These are phyloP conservation scores for Kurtzmaniella natalensis DNA, from an alignment of 1,139 yeast species.

Conservation along the genomic window DNA sequence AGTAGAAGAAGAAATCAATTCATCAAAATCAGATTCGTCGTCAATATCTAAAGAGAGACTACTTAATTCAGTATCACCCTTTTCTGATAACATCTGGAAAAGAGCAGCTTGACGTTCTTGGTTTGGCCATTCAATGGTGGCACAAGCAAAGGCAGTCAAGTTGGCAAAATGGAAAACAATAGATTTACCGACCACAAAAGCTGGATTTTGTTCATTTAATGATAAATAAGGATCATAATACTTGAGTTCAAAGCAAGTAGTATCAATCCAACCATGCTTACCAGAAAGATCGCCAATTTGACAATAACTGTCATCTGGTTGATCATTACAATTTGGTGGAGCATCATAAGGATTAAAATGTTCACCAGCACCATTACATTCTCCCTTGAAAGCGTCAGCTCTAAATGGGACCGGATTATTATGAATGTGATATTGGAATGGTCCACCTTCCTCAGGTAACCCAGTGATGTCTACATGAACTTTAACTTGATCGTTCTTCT, in stretches of 20 bases:
- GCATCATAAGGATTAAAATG: slow-evolving; percentile 55
- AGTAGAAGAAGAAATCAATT: slow-evolving; percentile 1
- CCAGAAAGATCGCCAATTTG: slow-evolving; percentile 63
- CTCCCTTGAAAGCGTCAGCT: slow-evolving; percentile 18
- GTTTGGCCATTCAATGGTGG: slow-evolving; percentile 41
- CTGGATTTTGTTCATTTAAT: slow-evolving; percentile 41
- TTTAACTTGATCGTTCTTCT: slow-evolving; percentile 43
- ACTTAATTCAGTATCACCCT: slow-evolving; percentile 16
- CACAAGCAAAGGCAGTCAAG: slow-evolving; percentile 53
- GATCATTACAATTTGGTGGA: slow-evolving; percentile 37
- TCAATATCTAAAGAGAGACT: slow-evolving; percentile 17
- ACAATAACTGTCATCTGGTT: slow-evolving; percentile 48
- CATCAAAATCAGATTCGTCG: slow-evolving; percentile 14
- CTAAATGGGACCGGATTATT: slow-evolving; percentile 39
- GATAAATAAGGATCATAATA: slow-evolving; percentile 54
- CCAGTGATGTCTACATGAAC: slow-evolving; percentile 60
- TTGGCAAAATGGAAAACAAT: slow-evolving; percentile 49
- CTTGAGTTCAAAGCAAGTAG: slow-evolving; percentile 50
- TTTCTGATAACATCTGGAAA: slow-evolving; percentile 20
- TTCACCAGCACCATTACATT: slow-evolving; percentile 46
- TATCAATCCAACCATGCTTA: slow-evolving; percentile 55
- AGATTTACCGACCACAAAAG: slow-evolving; percentile 50
- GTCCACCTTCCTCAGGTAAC: slow-evolving; percentile 52
- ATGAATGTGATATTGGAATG: slow-evolving; percentile 58
- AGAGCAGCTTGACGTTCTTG: slow-evolving; percentile 22